Conservation (phyloP, 176 grass and related monocot species). For the Triticum monococcum region DNA sequence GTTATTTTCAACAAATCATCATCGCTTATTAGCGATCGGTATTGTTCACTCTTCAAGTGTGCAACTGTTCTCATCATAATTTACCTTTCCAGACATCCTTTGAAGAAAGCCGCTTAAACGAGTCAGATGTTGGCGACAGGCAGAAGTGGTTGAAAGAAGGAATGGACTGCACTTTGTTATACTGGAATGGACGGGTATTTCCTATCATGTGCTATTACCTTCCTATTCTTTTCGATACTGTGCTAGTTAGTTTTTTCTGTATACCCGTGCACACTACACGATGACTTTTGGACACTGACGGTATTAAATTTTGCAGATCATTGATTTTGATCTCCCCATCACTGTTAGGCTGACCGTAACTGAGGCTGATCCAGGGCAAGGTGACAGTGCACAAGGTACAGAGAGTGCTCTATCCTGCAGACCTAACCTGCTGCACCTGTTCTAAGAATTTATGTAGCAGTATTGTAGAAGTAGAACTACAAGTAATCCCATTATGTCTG, state of each 20-base stretch:
- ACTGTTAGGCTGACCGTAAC: conserved; percentile 73
- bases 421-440: neutral
- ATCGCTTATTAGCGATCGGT: neutral
- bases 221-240: neutral
- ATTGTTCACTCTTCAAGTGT: neutral
- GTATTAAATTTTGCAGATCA: conserved; percentile 52
- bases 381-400: conserved; percentile 77
- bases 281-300: neutral
- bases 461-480: neutral
- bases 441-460: neutral
- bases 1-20: neutral
- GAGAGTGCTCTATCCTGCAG: neutral
- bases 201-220: neutral
- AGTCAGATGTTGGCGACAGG: conserved; percentile 76
- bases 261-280: neutral
- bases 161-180: conserved; percentile 82
- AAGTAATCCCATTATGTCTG: neutral
- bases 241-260: neutral
- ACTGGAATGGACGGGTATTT: conserved; percentile 92
- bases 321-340: conserved; percentile 89
- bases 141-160: conserved; percentile 92
- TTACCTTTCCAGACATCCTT: conserved; percentile 45
- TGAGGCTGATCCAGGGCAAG: conserved; percentile 68
- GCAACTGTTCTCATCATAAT: conserved; percentile 23
- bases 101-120: conserved; percentile 84